Evolutionary conservation across 257 asterid species (phyloP).

Genomic region (Henckelia pumila): DNA sequence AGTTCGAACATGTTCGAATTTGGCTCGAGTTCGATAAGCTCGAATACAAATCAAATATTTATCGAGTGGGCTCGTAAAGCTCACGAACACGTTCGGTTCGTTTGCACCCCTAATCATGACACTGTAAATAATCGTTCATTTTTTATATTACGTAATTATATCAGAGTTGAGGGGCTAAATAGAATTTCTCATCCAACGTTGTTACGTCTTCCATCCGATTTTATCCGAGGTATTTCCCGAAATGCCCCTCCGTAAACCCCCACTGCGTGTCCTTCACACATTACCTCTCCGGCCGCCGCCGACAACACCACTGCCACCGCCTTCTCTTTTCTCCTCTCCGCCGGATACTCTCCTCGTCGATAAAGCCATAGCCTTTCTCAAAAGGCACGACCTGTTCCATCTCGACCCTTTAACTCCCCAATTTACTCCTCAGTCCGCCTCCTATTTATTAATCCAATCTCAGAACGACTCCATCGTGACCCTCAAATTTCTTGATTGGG

Average conservation of each 20-base stretch:
- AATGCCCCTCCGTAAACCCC: slow-evolving; percentile 48
- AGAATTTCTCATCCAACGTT: too few species aligned
- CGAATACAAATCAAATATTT: too few species aligned
- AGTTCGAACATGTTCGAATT: too few species aligned
- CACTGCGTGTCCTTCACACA: slow-evolving; percentile 37
- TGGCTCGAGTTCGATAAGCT: too few species aligned
- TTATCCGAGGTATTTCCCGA: slow-evolving; percentile 13
- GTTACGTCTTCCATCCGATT: background rate
- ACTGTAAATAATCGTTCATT: too few species aligned
- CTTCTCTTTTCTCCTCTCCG: slow-evolving; percentile 36
- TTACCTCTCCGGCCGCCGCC: slow-evolving; percentile 29
- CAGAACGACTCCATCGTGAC: slow-evolving; percentile 43
- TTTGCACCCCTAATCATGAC: too few species aligned
- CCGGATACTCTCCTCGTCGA: slow-evolving; percentile 43
- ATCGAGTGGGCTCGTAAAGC: too few species aligned
- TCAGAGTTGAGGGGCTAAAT: too few species aligned
- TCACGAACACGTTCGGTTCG: too few species aligned
- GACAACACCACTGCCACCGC: slow-evolving; percentile 25
- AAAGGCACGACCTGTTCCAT: slow-evolving; percentile 42
- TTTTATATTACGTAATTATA: too few species aligned
- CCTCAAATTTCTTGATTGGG: slow-evolving; percentile 66
- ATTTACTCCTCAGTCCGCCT: slow-evolving; percentile 65
- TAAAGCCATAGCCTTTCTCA: slow-evolving; percentile 57
- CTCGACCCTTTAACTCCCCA: slow-evolving; percentile 51
- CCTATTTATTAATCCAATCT: slow-evolving; percentile 60